Evolutionary conservation across 164 flowering plant species (phyloP), one percentile per base, ranked within the genome.

Genomic region (Chimonanthus salicifolius): DNA sequence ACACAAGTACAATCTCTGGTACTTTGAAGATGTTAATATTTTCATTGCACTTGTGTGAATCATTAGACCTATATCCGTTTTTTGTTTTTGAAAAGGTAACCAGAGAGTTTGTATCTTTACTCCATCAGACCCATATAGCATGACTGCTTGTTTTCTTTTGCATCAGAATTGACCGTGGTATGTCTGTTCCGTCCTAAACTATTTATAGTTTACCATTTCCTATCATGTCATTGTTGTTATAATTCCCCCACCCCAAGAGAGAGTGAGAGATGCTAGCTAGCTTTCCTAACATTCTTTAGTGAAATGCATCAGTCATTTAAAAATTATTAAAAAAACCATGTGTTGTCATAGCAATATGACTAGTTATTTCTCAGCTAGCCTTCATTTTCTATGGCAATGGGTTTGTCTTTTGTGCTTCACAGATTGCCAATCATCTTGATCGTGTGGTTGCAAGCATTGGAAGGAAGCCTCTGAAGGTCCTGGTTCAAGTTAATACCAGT

Each of bases 401-500:
- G 46, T 63, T 33, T 43, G 10, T 20, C 72, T 58, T 50, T 43
- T 49, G 6, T 80, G 67, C 21, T 78, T 69, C 69, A 65, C 87
- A 94, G 99, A 81, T 92, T 76, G 97, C 97, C 4, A 89, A 88
- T 85, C 84, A 70, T 80, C 91, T 95, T 72, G 89, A 95, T 78
- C 92, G 88, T 67, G 86, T 58, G 1, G 87, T 92, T 76, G 87
- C 82, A 66, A 89, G 68, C 75, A 73, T 87, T 72, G 95, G 91
- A 73, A 87, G 98, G 76, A 85, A 84, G 77, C 99, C 96, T 73
- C 83, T 95, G 74, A 95, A 87, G 80, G 92, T 95, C 68, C 78
- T 92, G 73, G 89, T 95, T 66, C 98, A 92, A 86, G 98, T 95
- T 65, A 95, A 95, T 81, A 91, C 99, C 63, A 95, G 99, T 82